Evolutionary conservation across 768 basidiomycete species (phyloP), one percentile per base, ranked within the genome.

Genomic region (Suillus cothurnatus): DNA sequence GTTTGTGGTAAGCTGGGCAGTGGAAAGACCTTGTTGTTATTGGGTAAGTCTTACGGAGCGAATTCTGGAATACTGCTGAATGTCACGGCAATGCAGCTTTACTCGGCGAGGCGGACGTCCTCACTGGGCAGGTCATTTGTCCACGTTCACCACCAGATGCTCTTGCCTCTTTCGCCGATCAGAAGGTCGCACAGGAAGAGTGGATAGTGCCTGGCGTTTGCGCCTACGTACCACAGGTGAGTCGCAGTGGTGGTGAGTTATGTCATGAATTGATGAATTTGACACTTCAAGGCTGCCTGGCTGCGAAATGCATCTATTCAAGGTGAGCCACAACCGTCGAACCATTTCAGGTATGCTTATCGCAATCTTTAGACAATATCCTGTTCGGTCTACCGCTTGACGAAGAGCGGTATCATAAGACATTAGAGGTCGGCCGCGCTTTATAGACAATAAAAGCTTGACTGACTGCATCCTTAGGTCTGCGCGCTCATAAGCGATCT

Each of bases 1-100:
- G 85, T 97, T 21, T 95, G 94, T 71, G 95, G 95, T 2, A 93
- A 94, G 72, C 81, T 97, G 12, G 95, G 94, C 4, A 91, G 91
- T 21, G 95, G 95, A 32, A 97, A 97, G 79, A 92, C 94, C 0
- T 78, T 97, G 7, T 74, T 97, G 36, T 78, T 97, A n/a, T 81
- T 91, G 38, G 84, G 91, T 85, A 67, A 6, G 73, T 61, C 6
- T 43, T 26, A 28, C 39, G 4, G 38, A 39, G 57, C 36, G 6
- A 50, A 31, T 26, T 7, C 11, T 62, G 12, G 39, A 45, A n/a
- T 36, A 56, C n/a, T 31, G 50, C 23, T 64, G 72, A 69, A 71
- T 56, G 26, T 58, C 43, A 8, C 43, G 21, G 21, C 8, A 34
- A 61, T 63, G 59, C 68, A 88, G 90, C 90, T 8, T 84, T 97